Conservation (phyloP, 202 grass and related monocot species). For the Elaeis oleifera region DNA sequence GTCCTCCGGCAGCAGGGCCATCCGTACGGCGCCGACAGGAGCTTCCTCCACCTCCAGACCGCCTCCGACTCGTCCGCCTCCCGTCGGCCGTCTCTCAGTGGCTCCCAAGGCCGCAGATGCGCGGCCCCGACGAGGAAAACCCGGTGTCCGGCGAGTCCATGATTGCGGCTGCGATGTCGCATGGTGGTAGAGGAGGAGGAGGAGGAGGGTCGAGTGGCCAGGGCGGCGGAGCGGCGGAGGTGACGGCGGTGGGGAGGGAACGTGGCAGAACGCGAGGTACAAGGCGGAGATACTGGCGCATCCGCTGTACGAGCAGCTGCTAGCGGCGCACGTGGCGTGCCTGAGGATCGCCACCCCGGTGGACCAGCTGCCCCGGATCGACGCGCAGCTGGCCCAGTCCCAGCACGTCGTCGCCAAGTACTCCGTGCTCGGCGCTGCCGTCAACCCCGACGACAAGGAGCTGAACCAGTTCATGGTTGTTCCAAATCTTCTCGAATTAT, state of each 20-base stretch:
- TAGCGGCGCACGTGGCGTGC: slow-evolving; percentile 11
- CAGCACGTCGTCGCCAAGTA: slow-evolving; percentile 12
- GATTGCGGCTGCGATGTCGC: too few species aligned
- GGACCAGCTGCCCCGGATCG: slow-evolving; percentile 8
- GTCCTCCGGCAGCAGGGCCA: slow-evolving; percentile 32
- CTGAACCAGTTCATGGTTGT: slow-evolving; percentile 83
- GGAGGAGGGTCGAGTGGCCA: background rate
- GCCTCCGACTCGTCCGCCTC: slow-evolving; percentile 48
- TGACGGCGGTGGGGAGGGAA: background rate
- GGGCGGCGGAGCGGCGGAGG: background rate
- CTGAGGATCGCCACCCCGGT: slow-evolving; percentile 7
- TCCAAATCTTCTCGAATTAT: background rate
- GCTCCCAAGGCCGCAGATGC: slow-evolving; percentile 18
- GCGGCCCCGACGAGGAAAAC: slow-evolving; percentile 6
- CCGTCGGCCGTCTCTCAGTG: slow-evolving; percentile 25
- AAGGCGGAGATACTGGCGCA: slow-evolving; percentile 4
- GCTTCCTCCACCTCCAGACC: slow-evolving; percentile 66
- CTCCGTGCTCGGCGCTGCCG: slow-evolving; percentile 22
- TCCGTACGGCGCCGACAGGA: slow-evolving; percentile 16
- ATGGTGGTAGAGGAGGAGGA: too few species aligned
- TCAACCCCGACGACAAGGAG: slow-evolving; percentile 46
- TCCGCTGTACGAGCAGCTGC: slow-evolving; percentile 6
- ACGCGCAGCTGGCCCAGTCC: slow-evolving; percentile 6
- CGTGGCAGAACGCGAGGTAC: too few species aligned
- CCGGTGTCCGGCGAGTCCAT: slow-evolving; percentile 2